Evolutionary conservation across 441 rosid species (phyloP), one percentile per base, ranked within the genome.

Genomic region (Croton setiger): DNA sequence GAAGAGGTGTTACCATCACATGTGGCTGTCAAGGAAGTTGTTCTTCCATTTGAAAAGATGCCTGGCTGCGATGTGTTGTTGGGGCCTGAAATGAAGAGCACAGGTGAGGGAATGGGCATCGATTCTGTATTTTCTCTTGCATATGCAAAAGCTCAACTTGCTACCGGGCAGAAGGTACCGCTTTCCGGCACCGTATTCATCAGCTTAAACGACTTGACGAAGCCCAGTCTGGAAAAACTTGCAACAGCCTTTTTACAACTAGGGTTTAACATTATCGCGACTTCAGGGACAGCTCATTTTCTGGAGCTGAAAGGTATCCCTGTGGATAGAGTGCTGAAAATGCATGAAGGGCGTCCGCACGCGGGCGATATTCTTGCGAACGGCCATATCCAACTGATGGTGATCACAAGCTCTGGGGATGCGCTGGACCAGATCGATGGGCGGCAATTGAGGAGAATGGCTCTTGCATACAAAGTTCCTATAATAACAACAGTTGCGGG

Each of bases 41-140:
- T 94, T 55, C 90, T 94, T 58, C 99, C 99, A 3, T 94, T 94
- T 76, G 97, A 87, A 72, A 92, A 84, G 76, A 92, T 92, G 79
- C 98, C 84, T 73, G 99, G 99, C 31, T 92, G 94, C 70, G 99
- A 94, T 71, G 94, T 94, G 69, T 67, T 92, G 71, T 82, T 94
- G 67, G 99, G 99, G 60, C 99, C 99, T 56, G 98, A 94, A 80
- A 94, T 94, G 99, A 82, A 85, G 77, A 93, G 97, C 80, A 94
- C 99, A 11, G 98, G 99, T 43, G 97, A 92, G 84, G 98, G 88
- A 57, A 94, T 90, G 99, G 91, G 98, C 66, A 92, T 94, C 64
- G 97, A 92, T 76, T 81, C 71, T 48, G 80, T 74, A 61, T 83
- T 83, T 53, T 63, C 96, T 36, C 71, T 85, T 6, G 98, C 99